Evolutionary conservation across 805 yeast species (phyloP), one percentile per base, ranked within the genome.

Genomic region (Kodamaea kakaduensis): DNA sequence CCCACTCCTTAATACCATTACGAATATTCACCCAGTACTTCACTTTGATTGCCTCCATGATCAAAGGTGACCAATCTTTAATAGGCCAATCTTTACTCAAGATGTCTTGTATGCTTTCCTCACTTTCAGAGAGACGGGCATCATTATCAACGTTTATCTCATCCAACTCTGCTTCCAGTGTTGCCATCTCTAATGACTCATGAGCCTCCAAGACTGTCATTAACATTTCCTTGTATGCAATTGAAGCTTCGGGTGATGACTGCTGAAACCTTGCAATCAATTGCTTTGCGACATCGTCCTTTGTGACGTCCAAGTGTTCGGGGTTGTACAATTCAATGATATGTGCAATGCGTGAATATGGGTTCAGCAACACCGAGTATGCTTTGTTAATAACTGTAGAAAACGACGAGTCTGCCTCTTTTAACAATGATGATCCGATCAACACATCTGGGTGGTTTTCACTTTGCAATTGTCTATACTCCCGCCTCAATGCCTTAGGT

Each of bases 11-110:
- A 28, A 88, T 71, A 5, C 86, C 87, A 25, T 72, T 72, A 32
- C 76, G 76, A 21, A 90, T 77, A 52, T 84, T 89, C 32, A 70
- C 68, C 95, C 96, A 88, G 54, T 88, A 90, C 55, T 84, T 84
- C 43, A 90, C 61, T 44, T 74, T 75, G 16, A 87, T 75, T 1
- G 94, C 81, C 41, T 78, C 78, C 36, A 71, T 59, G 33, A 82
- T 78, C 9, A 90, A 82, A 1, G 57, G 50, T 8, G 77, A 75
- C 65, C 78, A 77, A 31, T 80, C 69, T 9, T 29, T 12, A 3
- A 59, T 38, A 1, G 54, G 52, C 35, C 38, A 31, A n/a, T 66
- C 44, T 1, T 45, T 40, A 2, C 50, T 18, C 46, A 81, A 76
- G 2, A 81, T 69, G 5, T 56, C 44, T 2, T 68, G 68, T 32